phyloP scores from a whole-genome alignment of 1,284 basidiomycete genomes.

The Polyporus tsugae region DNA sequence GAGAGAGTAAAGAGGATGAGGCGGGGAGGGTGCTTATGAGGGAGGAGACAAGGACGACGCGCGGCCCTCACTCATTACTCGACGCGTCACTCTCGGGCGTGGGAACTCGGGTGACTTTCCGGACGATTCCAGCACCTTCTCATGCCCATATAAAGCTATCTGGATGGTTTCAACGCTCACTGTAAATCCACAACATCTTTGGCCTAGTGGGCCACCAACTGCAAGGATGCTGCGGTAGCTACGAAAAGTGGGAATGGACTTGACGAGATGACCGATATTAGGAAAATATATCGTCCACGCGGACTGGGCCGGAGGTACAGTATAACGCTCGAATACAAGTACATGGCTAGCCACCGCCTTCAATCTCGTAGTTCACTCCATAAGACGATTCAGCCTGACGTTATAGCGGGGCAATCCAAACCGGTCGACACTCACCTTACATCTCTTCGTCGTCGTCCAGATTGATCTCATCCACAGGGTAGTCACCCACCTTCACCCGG shows the following conservation, averaged over 20 bases:
- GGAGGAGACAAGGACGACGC: constrained; percentile 49
- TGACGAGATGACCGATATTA: not conserved
- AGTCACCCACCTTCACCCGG: constrained; percentile 87
- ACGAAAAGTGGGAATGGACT: not conserved
- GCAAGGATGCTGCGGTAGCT: constrained; percentile 3
- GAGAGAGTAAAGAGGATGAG: constrained; percentile 33
- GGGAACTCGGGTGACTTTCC: constrained; percentile 37
- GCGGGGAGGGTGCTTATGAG: constrained; percentile 38
- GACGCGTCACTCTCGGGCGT: constrained; percentile 55
- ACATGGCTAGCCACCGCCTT: not conserved
- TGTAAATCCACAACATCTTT: not conserved
- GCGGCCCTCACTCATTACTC: constrained; percentile 45
- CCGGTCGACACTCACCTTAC: constrained; percentile 17
- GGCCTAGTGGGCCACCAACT: not conserved
- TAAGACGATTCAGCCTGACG: not conserved
- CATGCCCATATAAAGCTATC: constrained; percentile 16
- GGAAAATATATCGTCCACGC: not conserved
- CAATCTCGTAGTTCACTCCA: not conserved
- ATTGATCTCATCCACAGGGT: constrained; percentile 81
- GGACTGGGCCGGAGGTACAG: not conserved
- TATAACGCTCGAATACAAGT: not conserved
- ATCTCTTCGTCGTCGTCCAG: constrained; percentile 71
- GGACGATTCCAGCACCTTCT: constrained; percentile 36
- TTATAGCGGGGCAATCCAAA: not conserved
- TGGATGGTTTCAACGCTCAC: not conserved